These are phyloP conservation scores for Pyrenochaeta sp. DNA, from an alignment of 2,329 filamentous ascomycete species.

Conservation along the genomic window DNA sequence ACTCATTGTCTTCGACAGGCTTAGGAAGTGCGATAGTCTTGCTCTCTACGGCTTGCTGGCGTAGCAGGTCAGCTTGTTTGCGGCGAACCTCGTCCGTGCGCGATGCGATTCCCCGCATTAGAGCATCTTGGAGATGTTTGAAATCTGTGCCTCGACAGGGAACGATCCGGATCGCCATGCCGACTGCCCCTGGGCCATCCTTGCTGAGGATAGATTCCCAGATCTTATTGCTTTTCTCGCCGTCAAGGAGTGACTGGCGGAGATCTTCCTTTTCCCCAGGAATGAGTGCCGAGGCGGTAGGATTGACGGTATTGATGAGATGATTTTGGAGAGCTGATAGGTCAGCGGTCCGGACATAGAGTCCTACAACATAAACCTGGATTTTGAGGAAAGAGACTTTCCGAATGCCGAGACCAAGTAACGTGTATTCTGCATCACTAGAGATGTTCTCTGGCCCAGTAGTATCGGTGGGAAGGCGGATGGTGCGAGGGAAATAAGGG, in stretches of 20 bases:
- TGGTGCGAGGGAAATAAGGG: conserved; percentile 76
- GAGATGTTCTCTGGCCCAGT: conserved; percentile 27
- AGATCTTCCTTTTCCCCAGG: conserved; percentile 80
- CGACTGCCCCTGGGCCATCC: conserved; percentile 62
- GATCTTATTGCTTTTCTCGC: conserved; percentile 70
- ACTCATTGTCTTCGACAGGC: conserved; percentile 53
- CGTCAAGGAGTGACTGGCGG: conserved; percentile 72
- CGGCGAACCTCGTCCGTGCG: conserved; percentile 64
- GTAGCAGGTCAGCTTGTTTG: conserved; percentile 40
- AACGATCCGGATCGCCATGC: conserved; percentile 81
- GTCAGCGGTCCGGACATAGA: conserved; percentile 87
- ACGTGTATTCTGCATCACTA: conserved; percentile 72
- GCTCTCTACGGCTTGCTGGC: conserved; percentile 54
- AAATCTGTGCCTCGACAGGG: conserved; percentile 96
- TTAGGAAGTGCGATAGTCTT: conserved; percentile 39
- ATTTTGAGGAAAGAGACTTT: conserved; percentile 89
- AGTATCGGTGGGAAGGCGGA: conserved; percentile 64
- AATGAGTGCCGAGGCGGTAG: conserved; percentile 81
- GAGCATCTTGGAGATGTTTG: conserved; percentile 87
- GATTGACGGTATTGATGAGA: conserved; percentile 78
- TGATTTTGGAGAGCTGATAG: conserved; percentile 80
- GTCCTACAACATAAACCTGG: conserved; percentile 92
- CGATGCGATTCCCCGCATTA: conserved; percentile 82
- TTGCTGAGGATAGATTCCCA: conserved; percentile 74
- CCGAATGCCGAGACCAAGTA: conserved; percentile 86